These are phyloP conservation scores for Paraphaeosphaeria minitans DNA, from an alignment of 2,329 filamentous ascomycete genomes.

Conservation along the genomic window DNA sequence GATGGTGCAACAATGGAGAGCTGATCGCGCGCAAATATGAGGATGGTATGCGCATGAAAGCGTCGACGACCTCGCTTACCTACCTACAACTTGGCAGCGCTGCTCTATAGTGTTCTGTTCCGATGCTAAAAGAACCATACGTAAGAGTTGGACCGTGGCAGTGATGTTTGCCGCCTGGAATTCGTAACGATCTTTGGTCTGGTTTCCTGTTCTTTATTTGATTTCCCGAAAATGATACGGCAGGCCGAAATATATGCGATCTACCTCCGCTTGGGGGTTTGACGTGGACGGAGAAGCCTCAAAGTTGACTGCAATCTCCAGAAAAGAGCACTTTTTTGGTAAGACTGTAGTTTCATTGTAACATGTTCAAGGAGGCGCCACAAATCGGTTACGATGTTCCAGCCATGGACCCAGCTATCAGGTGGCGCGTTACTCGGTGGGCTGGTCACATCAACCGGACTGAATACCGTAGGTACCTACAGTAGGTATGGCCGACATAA, in stretches of 20 bases:
- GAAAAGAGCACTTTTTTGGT: slow-evolving; percentile 4
- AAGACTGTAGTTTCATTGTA: slow-evolving; percentile 19
- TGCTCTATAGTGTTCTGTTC: slow-evolving; percentile 46
- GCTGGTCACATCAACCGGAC: slow-evolving; percentile 25
- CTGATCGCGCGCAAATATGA: slow-evolving; percentile 56
- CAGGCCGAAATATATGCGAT: slow-evolving; percentile 23
- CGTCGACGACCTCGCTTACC: slow-evolving; percentile 24
- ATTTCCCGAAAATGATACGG: slow-evolving; percentile 33
- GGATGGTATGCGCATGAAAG: slow-evolving; percentile 51
- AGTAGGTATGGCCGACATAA: neutral
- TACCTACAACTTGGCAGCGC: slow-evolving; percentile 54
- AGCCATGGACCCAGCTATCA: slow-evolving; percentile 58
- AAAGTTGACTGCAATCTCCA: slow-evolving; percentile 17
- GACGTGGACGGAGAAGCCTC: slow-evolving; percentile 33
- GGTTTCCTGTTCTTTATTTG: slow-evolving; percentile 29
- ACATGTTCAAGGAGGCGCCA: slow-evolving; percentile 62
- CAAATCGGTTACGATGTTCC: slow-evolving; percentile 63
- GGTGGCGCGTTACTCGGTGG: slow-evolving; percentile 18
- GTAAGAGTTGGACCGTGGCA: slow-evolving; percentile 55
- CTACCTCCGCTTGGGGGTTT: slow-evolving; percentile 13
- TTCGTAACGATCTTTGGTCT: slow-evolving; percentile 48
- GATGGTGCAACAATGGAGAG: slow-evolving; percentile 55
- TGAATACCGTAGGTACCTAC: no score
- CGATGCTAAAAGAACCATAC: slow-evolving; percentile 51
- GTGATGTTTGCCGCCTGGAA: slow-evolving; percentile 60